Evolutionary conservation across 352 stramenopile genomes (phyloP), one percentile per base, ranked within the genome.

Genomic region (Phytophthora aleatoria): DNA sequence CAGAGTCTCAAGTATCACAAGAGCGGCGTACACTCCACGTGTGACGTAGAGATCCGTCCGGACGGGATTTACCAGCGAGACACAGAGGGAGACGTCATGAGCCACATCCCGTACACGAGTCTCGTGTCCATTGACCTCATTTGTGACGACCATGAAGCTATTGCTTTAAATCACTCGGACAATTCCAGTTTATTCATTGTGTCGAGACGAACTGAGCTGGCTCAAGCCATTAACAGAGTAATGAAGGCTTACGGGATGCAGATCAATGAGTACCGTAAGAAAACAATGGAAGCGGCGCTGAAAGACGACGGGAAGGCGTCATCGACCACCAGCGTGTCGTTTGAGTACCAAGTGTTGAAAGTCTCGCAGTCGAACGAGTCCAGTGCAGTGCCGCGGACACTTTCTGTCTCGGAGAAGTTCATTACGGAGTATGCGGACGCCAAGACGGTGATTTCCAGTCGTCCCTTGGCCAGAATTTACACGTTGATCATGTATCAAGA

Each of bases 251-350:
- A 92, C 48, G 79, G 76, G 12, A 94, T 94, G 71, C 74, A 79
- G 47, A 89, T 94, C 16, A 92, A 94, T 61, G 83, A 94, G 44
- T 94, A 94, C 54, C 70, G 79, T 20, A 91, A 94, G 64, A 92
- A 92, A 60, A 91, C 83, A 6, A 74, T 94, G 70, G 82, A 86
- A 28, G 71, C 62, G 0, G 83, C 81, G 1, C 48, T 78, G 24
- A 86, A 87, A 50, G 73, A 90, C 10, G 73, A 88, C 35, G 67
- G 57, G 0, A 71, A 61, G 10, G 57, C 59, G 3, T 52, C 77
- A 0, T 42, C 61, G 11, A 49, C 28, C 0, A 80, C 83, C 1
- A 73, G 65, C 15, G 68, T 88, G 33, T 91, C 77, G 0, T 91
- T 86, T 39, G 80, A 92, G 64, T 94, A 86, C 44, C 77, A 82